Evolutionary conservation across 441 rosid species (phyloP).

Genomic region (Geranium incanum): DNA sequence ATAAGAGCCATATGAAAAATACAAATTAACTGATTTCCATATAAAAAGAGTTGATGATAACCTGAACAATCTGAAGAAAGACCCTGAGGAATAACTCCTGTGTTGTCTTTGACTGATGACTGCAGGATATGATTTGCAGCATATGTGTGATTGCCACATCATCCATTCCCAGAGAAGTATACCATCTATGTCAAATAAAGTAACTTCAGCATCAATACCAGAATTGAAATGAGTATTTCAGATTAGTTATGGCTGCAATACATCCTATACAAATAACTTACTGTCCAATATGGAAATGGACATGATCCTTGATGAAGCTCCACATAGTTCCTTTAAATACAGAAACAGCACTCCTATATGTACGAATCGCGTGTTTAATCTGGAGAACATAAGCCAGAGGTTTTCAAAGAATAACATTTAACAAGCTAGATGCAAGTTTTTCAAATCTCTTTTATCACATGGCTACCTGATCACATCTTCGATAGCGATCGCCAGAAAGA

Average conservation of each 20-base stretch:
- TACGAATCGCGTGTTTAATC: slow-evolving; percentile 96
- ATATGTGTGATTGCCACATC: slow-evolving; percentile 77
- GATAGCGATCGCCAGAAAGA: slow-evolving; percentile 94
- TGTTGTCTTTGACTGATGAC: slow-evolving; percentile 79
- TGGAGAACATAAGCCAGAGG: slow-evolving; percentile 30
- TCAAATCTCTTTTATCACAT: slow-evolving; percentile 13
- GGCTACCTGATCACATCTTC: slow-evolving; percentile 90
- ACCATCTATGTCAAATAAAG: slow-evolving; percentile 56
- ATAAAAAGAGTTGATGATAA: slow-evolving; percentile 19
- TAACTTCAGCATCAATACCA: slow-evolving; percentile 20
- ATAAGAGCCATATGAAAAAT: not conserved
- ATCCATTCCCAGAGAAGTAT: slow-evolving; percentile 81
- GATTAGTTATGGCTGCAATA: slow-evolving; percentile 20
- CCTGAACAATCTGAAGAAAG: slow-evolving; percentile 84
- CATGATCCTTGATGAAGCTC: slow-evolving; percentile 93
- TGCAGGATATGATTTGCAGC: slow-evolving; percentile 79
- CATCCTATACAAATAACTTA: slow-evolving; percentile 36
- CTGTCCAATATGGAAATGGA: slow-evolving; percentile 95
- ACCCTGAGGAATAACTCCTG: slow-evolving; percentile 83
- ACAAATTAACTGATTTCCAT: slow-evolving; percentile 17
- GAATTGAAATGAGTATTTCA: slow-evolving; percentile 8
- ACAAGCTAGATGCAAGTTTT: slow-evolving; percentile 18
- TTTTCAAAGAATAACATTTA: slow-evolving; percentile 21
- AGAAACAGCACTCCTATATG: slow-evolving; percentile 78
- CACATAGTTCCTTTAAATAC: slow-evolving; percentile 80